Percentiles rank a stretch among this genome's conserved stretches.
Conservation (phyloP, 2,329 filamentous ascomycete species). For the Aspergillus versicolor region DNA sequence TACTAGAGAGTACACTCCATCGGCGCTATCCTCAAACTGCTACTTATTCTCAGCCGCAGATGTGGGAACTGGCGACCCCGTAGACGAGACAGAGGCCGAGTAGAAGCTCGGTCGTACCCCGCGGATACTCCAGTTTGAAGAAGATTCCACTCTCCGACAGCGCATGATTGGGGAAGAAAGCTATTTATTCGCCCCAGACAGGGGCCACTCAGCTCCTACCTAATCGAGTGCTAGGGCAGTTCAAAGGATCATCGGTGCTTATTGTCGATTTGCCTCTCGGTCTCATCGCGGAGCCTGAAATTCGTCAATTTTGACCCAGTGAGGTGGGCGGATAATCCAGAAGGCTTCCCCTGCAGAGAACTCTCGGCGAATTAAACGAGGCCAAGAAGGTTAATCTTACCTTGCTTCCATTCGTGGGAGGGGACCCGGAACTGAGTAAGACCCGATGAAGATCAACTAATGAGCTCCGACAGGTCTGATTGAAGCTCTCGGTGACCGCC, state of each 20-base stretch:
- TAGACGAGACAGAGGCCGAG: not conserved
- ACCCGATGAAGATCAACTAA: not conserved
- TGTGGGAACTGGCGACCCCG: not conserved
- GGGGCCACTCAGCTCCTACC: not conserved
- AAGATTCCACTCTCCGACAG: not conserved
- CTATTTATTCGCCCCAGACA: not conserved
- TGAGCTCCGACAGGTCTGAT: not conserved
- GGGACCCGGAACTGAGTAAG: too few species aligned
- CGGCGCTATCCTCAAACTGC: not conserved
- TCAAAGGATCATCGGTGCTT: not conserved
- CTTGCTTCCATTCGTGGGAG: not conserved
- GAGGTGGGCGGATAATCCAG: constrained; percentile 5
- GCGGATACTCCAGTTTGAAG: not conserved
- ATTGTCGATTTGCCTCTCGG: not conserved
- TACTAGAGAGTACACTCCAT: too few species aligned
- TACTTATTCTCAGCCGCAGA: not conserved
- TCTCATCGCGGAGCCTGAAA: not conserved
- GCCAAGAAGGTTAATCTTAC: constrained; percentile 6
- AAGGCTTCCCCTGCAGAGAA: constrained; percentile 10
- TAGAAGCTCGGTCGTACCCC: not conserved
- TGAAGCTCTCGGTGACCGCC: not conserved
- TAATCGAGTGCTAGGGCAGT: not conserved
- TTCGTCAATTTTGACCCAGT: constrained; percentile 2
- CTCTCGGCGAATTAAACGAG: constrained; percentile 12
- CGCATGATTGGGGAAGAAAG: not conserved